These are phyloP conservation scores for Thecaphora thlaspeos DNA, from an alignment of 1,284 basidiomycete genomes.

Conservation along the genomic window DNA sequence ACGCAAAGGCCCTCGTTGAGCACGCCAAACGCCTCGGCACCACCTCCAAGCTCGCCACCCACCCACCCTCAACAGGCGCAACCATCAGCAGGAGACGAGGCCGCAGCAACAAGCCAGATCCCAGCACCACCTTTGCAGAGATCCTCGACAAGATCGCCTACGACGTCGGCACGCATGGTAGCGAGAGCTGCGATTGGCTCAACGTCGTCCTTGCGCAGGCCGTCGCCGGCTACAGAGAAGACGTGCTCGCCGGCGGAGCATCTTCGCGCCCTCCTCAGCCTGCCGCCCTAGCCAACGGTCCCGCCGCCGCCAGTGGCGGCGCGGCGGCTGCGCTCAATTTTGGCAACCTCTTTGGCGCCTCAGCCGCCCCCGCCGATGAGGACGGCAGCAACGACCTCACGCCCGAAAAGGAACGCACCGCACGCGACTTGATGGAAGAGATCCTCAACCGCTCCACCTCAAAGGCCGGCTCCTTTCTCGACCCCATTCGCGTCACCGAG, in stretches of 20 bases:
- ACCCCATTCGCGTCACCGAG: constrained; percentile 63
- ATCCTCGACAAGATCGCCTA: constrained; percentile 62
- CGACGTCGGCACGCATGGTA: constrained; percentile 62
- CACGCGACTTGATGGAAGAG: constrained; percentile 47
- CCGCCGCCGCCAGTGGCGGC: no score
- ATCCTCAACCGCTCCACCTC: constrained; percentile 42
- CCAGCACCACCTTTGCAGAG: constrained; percentile 14
- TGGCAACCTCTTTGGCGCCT: no score
- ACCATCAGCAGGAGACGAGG: no score
- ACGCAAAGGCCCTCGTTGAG: constrained; percentile 24
- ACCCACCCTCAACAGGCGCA: background rate
- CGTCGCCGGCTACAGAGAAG: constrained; percentile 57
- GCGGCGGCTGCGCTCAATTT: no score
- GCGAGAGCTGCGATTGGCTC: constrained; percentile 64
- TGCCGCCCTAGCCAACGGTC: background rate
- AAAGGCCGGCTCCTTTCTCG: constrained; percentile 47
- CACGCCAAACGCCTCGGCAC: constrained; percentile 5
- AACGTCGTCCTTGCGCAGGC: constrained; percentile 65
- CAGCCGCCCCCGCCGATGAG: constrained; percentile 2
- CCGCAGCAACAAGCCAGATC: background rate
- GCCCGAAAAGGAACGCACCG: constrained; percentile 30
- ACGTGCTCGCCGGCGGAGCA: constrained; percentile 58
- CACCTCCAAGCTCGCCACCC: background rate
- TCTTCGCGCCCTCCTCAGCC: constrained; percentile 9
- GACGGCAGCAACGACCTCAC: constrained; percentile 9